A percentile compares a stretch with the other conserved stretches of the same genome.
Conservation (phyloP, 805 yeast species). For the Saccharomyces paradoxus region DNA sequence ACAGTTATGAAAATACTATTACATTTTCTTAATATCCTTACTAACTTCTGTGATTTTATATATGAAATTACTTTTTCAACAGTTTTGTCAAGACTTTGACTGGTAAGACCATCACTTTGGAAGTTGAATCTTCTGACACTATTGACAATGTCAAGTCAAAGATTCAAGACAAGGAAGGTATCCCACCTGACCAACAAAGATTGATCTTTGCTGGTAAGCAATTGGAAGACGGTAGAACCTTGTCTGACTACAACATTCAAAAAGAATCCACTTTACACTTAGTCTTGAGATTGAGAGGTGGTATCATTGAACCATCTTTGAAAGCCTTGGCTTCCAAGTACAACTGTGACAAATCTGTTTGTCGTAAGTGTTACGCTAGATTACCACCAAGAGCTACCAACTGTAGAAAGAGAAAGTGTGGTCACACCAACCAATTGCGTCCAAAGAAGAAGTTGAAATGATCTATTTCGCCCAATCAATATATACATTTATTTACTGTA, state of each 20-base stretch:
- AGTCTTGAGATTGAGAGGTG: slow-evolving; percentile 96
- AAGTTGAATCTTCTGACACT: slow-evolving; percentile 98
- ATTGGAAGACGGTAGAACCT: slow-evolving; percentile 98
- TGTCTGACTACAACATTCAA: slow-evolving; percentile 99
- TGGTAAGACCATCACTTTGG: slow-evolving; percentile 94
- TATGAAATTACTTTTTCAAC: slow-evolving; percentile 3
- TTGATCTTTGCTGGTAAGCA: slow-evolving; percentile 99
- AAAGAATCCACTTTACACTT: slow-evolving; percentile 97
- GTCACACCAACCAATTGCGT: slow-evolving; percentile 99
- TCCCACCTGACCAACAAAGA: slow-evolving; percentile 99
- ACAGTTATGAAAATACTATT: neutral
- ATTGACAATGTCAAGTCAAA: slow-evolving; percentile 97
- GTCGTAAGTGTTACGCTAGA: slow-evolving; percentile 99
- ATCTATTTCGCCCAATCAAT: slow-evolving; percentile 36
- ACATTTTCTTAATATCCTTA: neutral
- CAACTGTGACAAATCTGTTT: slow-evolving; percentile 98
- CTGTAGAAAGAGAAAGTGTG: slow-evolving; percentile 99
- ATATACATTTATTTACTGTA: slow-evolving; percentile 1
- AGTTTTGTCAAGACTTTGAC: slow-evolving; percentile 79
- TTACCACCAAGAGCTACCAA: slow-evolving; percentile 99
- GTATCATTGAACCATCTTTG: slow-evolving; percentile 98
- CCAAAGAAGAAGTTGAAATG: slow-evolving; percentile 99
- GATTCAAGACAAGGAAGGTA: slow-evolving; percentile 98
- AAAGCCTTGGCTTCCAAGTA: slow-evolving; percentile 98
- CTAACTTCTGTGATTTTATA: neutral